phyloP scores from a whole-genome alignment of 2,329 filamentous ascomycete genomes.

The Pezicula carpinea region DNA sequence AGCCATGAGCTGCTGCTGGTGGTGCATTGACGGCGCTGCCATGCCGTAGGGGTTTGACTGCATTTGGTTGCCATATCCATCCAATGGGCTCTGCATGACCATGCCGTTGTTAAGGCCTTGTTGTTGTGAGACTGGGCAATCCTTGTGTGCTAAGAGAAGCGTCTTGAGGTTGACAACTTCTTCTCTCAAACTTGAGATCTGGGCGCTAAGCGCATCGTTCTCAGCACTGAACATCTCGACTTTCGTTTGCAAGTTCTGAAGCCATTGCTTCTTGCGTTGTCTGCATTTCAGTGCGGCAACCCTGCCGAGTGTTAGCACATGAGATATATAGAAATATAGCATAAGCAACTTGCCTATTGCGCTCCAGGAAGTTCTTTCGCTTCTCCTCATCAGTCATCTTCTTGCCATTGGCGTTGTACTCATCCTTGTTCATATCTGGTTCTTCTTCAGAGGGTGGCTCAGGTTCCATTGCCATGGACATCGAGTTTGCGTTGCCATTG shows the following conservation, averaged over 20 bases:
- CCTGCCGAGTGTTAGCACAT: slow-evolving; percentile 42
- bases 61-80: slow-evolving; percentile 7
- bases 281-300: slow-evolving; percentile 95
- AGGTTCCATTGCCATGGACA: slow-evolving; percentile 14
- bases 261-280: slow-evolving; percentile 98
- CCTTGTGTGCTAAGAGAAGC: slow-evolving; percentile 87
- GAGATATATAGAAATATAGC: neutral
- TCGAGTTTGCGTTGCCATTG: slow-evolving; percentile 32
- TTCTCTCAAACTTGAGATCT: slow-evolving; percentile 80
- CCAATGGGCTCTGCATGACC: slow-evolving; percentile 41
- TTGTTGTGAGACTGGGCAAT: slow-evolving; percentile 87
- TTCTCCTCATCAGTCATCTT: slow-evolving; percentile 99
- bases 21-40: slow-evolving; percentile 17
- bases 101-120: slow-evolving; percentile 51
- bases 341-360: slow-evolving; percentile 69
- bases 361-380: slow-evolving; percentile 93
- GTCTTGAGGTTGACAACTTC: slow-evolving; percentile 96
- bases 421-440: slow-evolving; percentile 48
- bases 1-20: slow-evolving; percentile 8
- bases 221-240: slow-evolving; percentile 90
- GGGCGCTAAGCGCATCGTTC: slow-evolving; percentile 80
- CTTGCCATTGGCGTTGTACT: slow-evolving; percentile 57
- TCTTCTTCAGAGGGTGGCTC: slow-evolving; percentile 32
- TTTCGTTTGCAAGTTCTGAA: slow-evolving; percentile 89
- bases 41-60: slow-evolving; percentile 58